phyloP scores from a whole-genome alignment of 2,329 filamentous ascomycete genomes.

The Fusarium paranaense region DNA sequence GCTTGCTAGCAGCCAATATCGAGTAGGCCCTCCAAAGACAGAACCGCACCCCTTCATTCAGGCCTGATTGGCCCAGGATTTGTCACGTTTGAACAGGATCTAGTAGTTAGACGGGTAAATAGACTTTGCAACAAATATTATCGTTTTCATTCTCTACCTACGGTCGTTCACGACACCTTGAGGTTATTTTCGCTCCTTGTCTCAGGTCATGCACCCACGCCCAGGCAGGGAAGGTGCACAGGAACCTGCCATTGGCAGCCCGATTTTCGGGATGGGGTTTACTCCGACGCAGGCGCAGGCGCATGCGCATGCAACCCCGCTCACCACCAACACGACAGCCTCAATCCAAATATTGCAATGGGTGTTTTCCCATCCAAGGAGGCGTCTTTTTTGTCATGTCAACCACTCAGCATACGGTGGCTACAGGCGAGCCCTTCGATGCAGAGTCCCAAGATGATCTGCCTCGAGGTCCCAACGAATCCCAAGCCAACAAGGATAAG shows the following conservation, averaged over 20 bases:
- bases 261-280: not conserved
- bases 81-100: not conserved
- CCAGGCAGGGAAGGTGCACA: not conserved
- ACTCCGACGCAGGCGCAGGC: not conserved
- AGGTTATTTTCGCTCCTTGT: not conserved
- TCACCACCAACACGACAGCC: not conserved
- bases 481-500: not conserved
- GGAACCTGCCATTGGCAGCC: not conserved
- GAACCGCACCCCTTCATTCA: not conserved
- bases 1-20: not conserved
- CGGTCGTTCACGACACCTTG: not conserved
- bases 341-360: not conserved
- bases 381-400: not conserved
- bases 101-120: not conserved
- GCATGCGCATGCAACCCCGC: not conserved
- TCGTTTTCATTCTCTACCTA: not conserved
- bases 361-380: not conserved
- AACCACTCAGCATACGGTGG: not conserved
- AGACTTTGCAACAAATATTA: not conserved
- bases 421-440: not conserved
- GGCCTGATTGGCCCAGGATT: not conserved
- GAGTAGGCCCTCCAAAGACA: not conserved
- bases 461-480: not conserved
- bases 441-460: not conserved
- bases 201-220: not conserved